Percentiles rank a stretch among this genome's conserved stretches.
Conservation (phyloP, 2,329 filamentous ascomycete species). For the Venturia asperata region DNA sequence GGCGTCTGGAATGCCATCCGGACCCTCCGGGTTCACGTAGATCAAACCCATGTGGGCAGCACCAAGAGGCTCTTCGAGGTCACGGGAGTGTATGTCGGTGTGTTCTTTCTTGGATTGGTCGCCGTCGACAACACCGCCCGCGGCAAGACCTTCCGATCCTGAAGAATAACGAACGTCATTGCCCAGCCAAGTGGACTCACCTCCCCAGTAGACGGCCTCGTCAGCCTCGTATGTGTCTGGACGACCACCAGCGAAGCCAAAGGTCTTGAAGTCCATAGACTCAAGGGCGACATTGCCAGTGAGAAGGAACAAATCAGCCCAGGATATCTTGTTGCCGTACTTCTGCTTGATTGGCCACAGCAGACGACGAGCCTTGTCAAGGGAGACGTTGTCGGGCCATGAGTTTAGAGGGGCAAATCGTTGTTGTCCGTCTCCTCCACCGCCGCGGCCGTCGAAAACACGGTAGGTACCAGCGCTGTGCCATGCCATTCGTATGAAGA, state of each 20-base stretch:
- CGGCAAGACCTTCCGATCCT: conserved; percentile 34
- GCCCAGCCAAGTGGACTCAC: conserved; percentile 66
- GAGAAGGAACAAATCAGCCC: conserved; percentile 66
- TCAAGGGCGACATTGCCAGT: conserved; percentile 72
- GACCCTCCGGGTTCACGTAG: conserved; percentile 75
- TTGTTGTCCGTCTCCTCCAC: conserved; percentile 67
- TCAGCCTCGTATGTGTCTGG: conserved; percentile 68
- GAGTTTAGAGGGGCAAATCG: conserved; percentile 74
- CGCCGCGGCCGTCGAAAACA: conserved; percentile 66
- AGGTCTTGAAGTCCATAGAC: conserved; percentile 66
- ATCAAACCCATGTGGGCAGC: conserved; percentile 71
- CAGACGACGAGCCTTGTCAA: conserved; percentile 74
- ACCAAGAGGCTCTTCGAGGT: conserved; percentile 61
- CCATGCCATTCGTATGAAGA: conserved; percentile 77
- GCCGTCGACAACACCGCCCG: conserved; percentile 30
- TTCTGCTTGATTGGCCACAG: conserved; percentile 80
- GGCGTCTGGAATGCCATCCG: conserved; percentile 64
- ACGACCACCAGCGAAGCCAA: conserved; percentile 68
- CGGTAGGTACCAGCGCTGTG: conserved; percentile 75
- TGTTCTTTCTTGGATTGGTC: conserved; percentile 28
- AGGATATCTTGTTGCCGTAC: conserved; percentile 76
- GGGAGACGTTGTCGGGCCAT: conserved; percentile 72
- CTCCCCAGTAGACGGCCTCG: conserved; percentile 70
- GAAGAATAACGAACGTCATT: conserved; percentile 63
- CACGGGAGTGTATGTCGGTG: conserved; percentile 44